These are phyloP conservation scores for Crithidia fasciculata DNA, from an alignment of 208 protist genomes.

Conservation along the genomic window DNA sequence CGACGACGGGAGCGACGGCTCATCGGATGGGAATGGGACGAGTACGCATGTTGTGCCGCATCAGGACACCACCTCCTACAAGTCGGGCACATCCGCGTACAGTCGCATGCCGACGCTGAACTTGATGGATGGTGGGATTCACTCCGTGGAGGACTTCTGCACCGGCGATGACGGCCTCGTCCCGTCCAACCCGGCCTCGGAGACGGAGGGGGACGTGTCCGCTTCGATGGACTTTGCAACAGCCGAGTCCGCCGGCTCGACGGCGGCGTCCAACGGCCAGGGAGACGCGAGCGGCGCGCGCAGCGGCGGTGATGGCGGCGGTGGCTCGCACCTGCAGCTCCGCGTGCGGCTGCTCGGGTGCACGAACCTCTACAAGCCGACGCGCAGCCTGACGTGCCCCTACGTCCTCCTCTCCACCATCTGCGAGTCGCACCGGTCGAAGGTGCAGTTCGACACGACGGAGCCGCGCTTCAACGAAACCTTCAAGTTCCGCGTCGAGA, in stretches of 20 bases:
- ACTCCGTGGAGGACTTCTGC: slow-evolving; percentile 67
- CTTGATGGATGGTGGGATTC: slow-evolving; percentile 69
- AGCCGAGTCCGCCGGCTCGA: background rate
- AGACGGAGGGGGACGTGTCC: slow-evolving; percentile 30
- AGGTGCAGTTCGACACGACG: slow-evolving; percentile 54
- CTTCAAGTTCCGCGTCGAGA: slow-evolving; percentile 62
- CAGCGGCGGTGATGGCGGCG: background rate
- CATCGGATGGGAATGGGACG: slow-evolving; percentile 5
- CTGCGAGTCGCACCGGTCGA: slow-evolving; percentile 58
- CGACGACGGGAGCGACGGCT: slow-evolving; percentile 2
- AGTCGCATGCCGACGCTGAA: slow-evolving; percentile 41
- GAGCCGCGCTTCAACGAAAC: slow-evolving; percentile 74
- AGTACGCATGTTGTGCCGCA: slow-evolving; percentile 1
- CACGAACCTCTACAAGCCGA: slow-evolving; percentile 50
- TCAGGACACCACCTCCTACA: slow-evolving; percentile 15
- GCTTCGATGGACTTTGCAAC: slow-evolving; percentile 18
- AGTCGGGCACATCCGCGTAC: background rate
- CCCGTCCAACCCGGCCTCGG: slow-evolving; percentile 19
- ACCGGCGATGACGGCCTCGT: slow-evolving; percentile 17
- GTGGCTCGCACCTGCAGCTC: slow-evolving; percentile 30
- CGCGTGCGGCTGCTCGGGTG: slow-evolving; percentile 74
- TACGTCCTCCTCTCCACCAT: slow-evolving; percentile 84
- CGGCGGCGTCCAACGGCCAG: background rate
- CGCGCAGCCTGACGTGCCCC: slow-evolving; percentile 51
- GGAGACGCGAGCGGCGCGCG: background rate